Evolutionary conservation across 2,329 filamentous ascomycete species (phyloP).

Genomic region (Alternaria panax): DNA sequence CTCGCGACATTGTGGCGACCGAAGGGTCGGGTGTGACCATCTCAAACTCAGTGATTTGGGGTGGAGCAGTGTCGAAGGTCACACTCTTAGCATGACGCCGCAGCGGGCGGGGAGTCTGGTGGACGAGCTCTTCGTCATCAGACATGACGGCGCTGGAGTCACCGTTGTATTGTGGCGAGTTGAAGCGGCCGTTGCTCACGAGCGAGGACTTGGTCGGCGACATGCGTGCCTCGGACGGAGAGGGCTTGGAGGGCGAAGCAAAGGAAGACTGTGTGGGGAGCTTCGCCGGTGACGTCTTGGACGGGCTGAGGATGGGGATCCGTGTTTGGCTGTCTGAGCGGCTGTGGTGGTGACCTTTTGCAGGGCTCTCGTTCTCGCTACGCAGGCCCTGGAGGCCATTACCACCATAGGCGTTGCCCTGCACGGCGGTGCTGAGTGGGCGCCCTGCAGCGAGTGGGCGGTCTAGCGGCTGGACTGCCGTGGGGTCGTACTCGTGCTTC

Average conservation of each 20-base stretch:
- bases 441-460: constrained; percentile 74
- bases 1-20: constrained; percentile 84
- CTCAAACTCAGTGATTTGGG: constrained; percentile 96
- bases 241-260: constrained; percentile 32
- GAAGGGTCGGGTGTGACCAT: constrained; percentile 97
- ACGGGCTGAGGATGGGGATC: constrained; percentile 65
- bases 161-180: constrained; percentile 51
- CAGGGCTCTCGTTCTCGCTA: constrained; percentile 35
- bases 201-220: constrained; percentile 93
- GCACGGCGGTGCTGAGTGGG: constrained; percentile 66
- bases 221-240: constrained; percentile 54
- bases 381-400: constrained; percentile 60
- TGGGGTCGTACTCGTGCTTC: constrained; percentile 90
- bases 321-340: constrained; percentile 66
- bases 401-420: constrained; percentile 73
- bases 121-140: constrained; percentile 62
- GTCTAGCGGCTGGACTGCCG: constrained; percentile 78
- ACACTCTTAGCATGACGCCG: constrained; percentile 94
- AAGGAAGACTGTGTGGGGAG: constrained; percentile 64
- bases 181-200: constrained; percentile 67
- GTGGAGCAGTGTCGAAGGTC: constrained; percentile 92
- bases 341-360: constrained; percentile 50
- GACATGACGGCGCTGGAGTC: constrained; percentile 46
- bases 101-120: constrained; percentile 69
- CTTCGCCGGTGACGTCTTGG: constrained; percentile 61